Conservation (phyloP, 192 early-diverging fungal genomes). For the Nowakowskiella sp. region DNA sequence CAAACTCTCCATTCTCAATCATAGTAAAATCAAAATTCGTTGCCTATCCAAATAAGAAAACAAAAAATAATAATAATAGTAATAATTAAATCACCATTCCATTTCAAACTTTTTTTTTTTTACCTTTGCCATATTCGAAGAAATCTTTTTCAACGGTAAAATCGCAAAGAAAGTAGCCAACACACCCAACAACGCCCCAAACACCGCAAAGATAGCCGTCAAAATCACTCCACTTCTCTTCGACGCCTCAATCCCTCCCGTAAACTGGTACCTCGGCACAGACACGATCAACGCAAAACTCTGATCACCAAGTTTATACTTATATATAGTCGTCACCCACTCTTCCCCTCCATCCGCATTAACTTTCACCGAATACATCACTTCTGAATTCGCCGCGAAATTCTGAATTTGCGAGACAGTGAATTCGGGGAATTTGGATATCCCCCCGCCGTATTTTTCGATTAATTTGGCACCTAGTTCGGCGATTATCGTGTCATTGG, state of each 20-base stretch:
- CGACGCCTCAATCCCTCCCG: not conserved
- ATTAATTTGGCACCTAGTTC: not conserved
- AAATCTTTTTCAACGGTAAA: not conserved
- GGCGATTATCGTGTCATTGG: not conserved
- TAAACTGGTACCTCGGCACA: not conserved
- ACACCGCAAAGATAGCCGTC: not conserved
- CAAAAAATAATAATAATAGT: too few species aligned
- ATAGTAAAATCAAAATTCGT: too few species aligned
- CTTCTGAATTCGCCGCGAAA: not conserved
- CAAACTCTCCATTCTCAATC: too few species aligned
- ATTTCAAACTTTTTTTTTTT: too few species aligned
- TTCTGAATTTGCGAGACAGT: not conserved
- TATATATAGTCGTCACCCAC: not conserved
- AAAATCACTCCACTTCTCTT: not conserved
- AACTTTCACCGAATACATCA: not conserved
- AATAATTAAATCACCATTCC: too few species aligned
- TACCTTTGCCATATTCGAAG: not conserved
- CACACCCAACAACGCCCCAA: not conserved
- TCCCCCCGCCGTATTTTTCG: not conserved
- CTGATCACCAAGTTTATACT: not conserved
- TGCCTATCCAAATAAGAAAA: too few species aligned
- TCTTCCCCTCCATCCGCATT: not conserved
- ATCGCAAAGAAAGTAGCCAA: not conserved
- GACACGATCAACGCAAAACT: not conserved
- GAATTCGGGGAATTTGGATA: not conserved